A percentile compares a stretch with the other conserved stretches of the same genome.
phyloP scores from a whole-genome alignment of 2,329 filamentous ascomycete species.

The Botrytis medusae region DNA sequence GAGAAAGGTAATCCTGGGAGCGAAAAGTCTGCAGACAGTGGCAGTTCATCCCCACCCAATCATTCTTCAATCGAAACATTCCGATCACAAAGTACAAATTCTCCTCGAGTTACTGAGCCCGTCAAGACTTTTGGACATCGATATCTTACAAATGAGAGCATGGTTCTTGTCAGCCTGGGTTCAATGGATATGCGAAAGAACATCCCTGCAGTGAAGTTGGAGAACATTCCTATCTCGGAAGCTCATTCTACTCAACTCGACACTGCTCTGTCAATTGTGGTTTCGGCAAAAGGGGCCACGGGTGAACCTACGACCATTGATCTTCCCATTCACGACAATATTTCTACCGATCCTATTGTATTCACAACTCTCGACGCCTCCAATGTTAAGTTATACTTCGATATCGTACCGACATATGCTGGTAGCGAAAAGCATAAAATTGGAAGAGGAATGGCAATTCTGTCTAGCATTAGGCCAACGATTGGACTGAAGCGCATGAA shows the following conservation, averaged over 20 bases:
- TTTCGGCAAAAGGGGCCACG: constrained; percentile 79
- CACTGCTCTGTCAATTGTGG: constrained; percentile 86
- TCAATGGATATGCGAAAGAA: constrained; percentile 92
- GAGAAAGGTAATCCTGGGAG: constrained; percentile 36
- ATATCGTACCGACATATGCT: constrained; percentile 93
- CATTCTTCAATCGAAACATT: constrained; percentile 62
- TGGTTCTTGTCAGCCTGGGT: constrained; percentile 89
- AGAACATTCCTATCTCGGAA: constrained; percentile 81
- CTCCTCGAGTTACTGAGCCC: constrained; percentile 64
- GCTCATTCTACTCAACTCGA: constrained; percentile 93
- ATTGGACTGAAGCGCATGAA: constrained; percentile 86
- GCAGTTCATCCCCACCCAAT: constrained; percentile 47
- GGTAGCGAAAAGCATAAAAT: constrained; percentile 86
- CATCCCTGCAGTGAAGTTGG: constrained; percentile 77
- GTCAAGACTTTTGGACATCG: constrained; percentile 96
- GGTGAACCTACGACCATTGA: constrained; percentile 90
- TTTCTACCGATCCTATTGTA: constrained; percentile 88
- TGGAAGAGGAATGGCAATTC: constrained; percentile 81
- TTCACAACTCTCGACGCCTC: constrained; percentile 77
- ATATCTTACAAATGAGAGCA: constrained; percentile 83
- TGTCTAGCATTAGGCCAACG: constrained; percentile 80
- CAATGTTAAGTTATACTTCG: constrained; percentile 88
- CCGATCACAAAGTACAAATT: constrained; percentile 47
- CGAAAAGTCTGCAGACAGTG: constrained; percentile 34
- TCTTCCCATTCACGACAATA: constrained; percentile 88